These are phyloP conservation scores for Juncus effusus DNA, from an alignment of 176 grass and related monocot genomes.

Conservation along the genomic window DNA sequence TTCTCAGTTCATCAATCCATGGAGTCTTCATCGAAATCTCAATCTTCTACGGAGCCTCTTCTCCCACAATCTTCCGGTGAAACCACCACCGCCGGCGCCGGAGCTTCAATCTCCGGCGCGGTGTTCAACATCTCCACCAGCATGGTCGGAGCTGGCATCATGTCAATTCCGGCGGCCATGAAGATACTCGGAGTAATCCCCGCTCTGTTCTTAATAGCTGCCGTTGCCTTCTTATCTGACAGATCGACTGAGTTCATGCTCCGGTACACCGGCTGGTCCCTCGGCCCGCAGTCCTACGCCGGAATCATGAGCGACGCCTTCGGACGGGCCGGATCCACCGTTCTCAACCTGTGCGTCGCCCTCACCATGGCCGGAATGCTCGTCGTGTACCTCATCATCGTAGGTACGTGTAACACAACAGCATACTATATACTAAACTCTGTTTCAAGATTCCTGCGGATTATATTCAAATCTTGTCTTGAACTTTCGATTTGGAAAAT, in stretches of 20 bases:
- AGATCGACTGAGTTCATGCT: slow-evolving; percentile 69
- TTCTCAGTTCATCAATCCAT: slow-evolving; percentile 8
- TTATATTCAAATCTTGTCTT: background rate
- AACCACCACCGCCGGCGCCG: background rate
- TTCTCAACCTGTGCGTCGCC: slow-evolving; percentile 51
- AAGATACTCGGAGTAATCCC: slow-evolving; percentile 69
- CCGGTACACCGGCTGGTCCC: slow-evolving; percentile 47
- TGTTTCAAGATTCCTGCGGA: background rate
- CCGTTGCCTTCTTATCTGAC: slow-evolving; percentile 51
- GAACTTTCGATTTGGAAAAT: background rate
- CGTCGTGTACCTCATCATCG: slow-evolving; percentile 89
- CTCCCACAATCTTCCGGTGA: slow-evolving; percentile 35
- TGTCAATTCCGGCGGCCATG: slow-evolving; percentile 94
- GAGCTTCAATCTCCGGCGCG: slow-evolving; percentile 50
- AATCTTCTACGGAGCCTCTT: slow-evolving; percentile 33
- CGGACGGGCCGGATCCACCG: slow-evolving; percentile 46
- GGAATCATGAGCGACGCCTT: slow-evolving; percentile 66
- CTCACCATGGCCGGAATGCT: slow-evolving; percentile 64
- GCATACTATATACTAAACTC: background rate
- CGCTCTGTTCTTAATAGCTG: slow-evolving; percentile 38
- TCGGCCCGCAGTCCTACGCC: slow-evolving; percentile 43
- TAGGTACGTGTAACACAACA: slow-evolving; percentile 35
- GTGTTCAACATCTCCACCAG: slow-evolving; percentile 91
- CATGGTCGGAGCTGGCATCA: slow-evolving; percentile 93
- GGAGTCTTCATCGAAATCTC: slow-evolving; percentile 9